These are phyloP conservation scores for Aspergillus amoenus DNA, from an alignment of 2,329 filamentous ascomycete species.

Conservation along the genomic window DNA sequence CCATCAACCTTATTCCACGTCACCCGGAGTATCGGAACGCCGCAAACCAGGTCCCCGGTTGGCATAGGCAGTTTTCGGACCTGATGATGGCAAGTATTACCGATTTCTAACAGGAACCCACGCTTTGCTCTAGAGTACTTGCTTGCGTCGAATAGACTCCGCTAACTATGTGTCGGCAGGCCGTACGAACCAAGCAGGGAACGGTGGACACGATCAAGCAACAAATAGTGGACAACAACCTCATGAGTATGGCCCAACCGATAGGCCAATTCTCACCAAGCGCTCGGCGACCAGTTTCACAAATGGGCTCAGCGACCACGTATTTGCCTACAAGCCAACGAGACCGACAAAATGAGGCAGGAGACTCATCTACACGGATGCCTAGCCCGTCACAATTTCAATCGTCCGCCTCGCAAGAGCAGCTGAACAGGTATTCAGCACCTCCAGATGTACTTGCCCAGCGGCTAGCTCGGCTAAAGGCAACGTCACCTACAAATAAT, in stretches of 20 bases:
- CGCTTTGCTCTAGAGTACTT: background rate
- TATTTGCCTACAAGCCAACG: conserved; percentile 16
- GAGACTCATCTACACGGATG: conserved; percentile 33
- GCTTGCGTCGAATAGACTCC: background rate
- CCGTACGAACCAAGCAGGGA: conserved; percentile 41
- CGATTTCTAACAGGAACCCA: background rate
- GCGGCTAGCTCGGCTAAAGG: conserved; percentile 42
- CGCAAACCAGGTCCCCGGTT: conserved; percentile 53
- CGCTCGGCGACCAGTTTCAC: conserved; percentile 10
- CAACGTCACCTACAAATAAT: conserved; percentile 21
- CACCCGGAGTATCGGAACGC: conserved; percentile 73
- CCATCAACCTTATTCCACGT: conserved; percentile 70
- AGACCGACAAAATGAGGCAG: conserved; percentile 24
- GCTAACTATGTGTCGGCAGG: conserved; percentile 23
- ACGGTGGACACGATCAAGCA: conserved; percentile 44
- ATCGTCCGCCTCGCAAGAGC: conserved; percentile 21
- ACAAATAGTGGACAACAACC: conserved; percentile 40
- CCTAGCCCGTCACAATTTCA: conserved; percentile 42
- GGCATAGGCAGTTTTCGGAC: conserved; percentile 51
- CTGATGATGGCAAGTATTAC: conserved; percentile 45
- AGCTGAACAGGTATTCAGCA: conserved; percentile 26
- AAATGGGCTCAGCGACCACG: conserved; percentile 13
- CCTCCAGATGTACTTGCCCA: conserved; percentile 39
- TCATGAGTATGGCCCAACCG: conserved; percentile 30
- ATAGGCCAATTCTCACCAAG: conserved; percentile 14